phyloP scores from a whole-genome alignment of 805 yeast species.

The Kregervanrija pseudodelftensis region DNA sequence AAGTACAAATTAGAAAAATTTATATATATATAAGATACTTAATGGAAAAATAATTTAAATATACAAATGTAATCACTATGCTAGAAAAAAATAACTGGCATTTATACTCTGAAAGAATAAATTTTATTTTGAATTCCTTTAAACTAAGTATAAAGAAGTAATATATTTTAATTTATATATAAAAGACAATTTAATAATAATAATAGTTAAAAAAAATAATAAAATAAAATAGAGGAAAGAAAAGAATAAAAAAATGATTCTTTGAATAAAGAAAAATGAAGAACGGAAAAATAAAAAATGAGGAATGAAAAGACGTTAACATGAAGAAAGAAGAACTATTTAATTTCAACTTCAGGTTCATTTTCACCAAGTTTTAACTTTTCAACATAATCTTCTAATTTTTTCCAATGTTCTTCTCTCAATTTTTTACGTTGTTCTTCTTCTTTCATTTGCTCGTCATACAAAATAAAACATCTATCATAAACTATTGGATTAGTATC shows the following conservation, averaged over 20 bases:
- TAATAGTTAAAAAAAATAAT: background rate
- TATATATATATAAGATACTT: background rate
- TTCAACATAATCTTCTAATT: conserved; percentile 54
- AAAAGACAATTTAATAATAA: background rate
- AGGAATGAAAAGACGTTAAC: background rate
- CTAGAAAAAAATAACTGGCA: background rate
- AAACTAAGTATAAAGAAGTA: background rate
- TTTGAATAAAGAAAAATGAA: background rate
- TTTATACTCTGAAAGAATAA: background rate
- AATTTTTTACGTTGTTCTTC: conserved; percentile 57
- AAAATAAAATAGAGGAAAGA: background rate
- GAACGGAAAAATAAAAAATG: background rate
- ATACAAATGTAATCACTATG: background rate
- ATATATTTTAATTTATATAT: background rate
- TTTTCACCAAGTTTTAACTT: conserved; percentile 22
- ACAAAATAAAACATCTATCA: conserved; percentile 86
- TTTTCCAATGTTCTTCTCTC: conserved; percentile 64
- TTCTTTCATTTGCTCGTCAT: conserved; percentile 72
- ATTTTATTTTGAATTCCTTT: background rate
- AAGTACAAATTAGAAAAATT: conserved; percentile 19
- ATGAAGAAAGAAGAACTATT: conserved; percentile 5
- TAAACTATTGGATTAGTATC: conserved; percentile 87
- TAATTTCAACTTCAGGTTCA: conserved; percentile 55
- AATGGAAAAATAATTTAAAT: background rate
- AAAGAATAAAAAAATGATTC: background rate